phyloP scores from a whole-genome alignment of 2,329 filamentous ascomycete genomes.

The Alternaria brassicicola region DNA sequence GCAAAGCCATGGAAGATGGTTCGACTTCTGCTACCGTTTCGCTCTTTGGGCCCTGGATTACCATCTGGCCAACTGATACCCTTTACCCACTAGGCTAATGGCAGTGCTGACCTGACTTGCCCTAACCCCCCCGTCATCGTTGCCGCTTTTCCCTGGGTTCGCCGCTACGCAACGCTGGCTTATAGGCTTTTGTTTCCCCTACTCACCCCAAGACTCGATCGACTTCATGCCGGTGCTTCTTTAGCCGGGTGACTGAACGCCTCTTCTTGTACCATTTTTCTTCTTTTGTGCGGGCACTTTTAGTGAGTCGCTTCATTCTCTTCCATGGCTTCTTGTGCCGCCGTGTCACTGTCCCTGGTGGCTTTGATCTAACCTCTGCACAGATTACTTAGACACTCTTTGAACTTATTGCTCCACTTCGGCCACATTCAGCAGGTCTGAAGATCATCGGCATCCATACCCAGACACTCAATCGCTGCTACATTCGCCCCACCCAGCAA shows the following conservation, averaged over 20 bases:
- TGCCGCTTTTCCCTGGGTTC: slow-evolving; percentile 14
- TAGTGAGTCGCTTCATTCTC: slow-evolving; percentile 36
- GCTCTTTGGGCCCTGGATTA: slow-evolving; percentile 27
- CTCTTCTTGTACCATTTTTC: slow-evolving; percentile 35
- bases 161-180: slow-evolving; percentile 32
- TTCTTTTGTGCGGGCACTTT: slow-evolving; percentile 50
- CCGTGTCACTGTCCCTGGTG: slow-evolving; percentile 13
- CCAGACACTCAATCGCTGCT: slow-evolving; percentile 20
- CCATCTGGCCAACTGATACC: slow-evolving; percentile 21
- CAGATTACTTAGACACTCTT: slow-evolving; percentile 44
- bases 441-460: slow-evolving; percentile 40
- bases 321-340: slow-evolving; percentile 9
- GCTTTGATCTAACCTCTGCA: slow-evolving; percentile 22
- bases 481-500: slow-evolving; percentile 18
- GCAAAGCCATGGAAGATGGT: slow-evolving; percentile 37
- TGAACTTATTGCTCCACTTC: slow-evolving; percentile 29
- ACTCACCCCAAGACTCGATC: slow-evolving; percentile 34
- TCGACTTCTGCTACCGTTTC: slow-evolving; percentile 44
- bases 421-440: slow-evolving; percentile 51
- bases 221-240: slow-evolving; percentile 49
- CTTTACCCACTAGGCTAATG: slow-evolving; percentile 30
- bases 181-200: slow-evolving; percentile 50
- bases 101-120: slow-evolving; percentile 36
- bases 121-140: slow-evolving; percentile 20
- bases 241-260: slow-evolving; percentile 44